These are phyloP conservation scores for Kwoniella dejecticola DNA, from an alignment of 768 basidiomycete species.

Conservation along the genomic window DNA sequence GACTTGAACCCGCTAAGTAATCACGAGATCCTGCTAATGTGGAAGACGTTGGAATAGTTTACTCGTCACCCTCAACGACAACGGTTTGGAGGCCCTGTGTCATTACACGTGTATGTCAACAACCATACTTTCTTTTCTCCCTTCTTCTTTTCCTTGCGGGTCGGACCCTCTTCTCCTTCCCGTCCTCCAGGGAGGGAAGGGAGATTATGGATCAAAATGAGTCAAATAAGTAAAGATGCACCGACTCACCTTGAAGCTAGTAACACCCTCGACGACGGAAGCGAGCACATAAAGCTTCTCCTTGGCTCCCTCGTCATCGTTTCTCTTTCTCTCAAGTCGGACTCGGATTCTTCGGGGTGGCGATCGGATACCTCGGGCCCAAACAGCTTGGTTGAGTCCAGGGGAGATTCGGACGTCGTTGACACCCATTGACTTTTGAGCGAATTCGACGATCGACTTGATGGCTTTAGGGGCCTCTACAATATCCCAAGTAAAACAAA, in stretches of 20 bases:
- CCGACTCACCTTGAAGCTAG: conserved; percentile 80
- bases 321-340: conserved; percentile 95
- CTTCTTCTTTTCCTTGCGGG: too few species aligned
- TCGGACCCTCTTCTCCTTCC: too few species aligned
- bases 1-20: conserved; percentile 3
- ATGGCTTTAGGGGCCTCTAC: conserved; percentile 81
- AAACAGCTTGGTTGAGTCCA: conserved; percentile 91
- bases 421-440: conserved; percentile 94
- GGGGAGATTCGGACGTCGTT: conserved; percentile 91
- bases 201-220: too few species aligned
- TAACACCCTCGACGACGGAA: conserved; percentile 69
- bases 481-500: background rate
- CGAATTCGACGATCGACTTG: conserved; percentile 90
- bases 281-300: conserved; percentile 96
- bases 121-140: too few species aligned
- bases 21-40: background rate
- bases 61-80: conserved; percentile 65
- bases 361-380: conserved; percentile 90
- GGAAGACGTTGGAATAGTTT: conserved; percentile 15
- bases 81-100: conserved; percentile 79
- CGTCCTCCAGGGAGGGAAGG: too few species aligned
- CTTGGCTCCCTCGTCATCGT: conserved; percentile 98
- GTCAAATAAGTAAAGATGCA: too few species aligned
- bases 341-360: conserved; percentile 90
- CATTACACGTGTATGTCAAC: conserved; percentile 7